These are phyloP conservation scores for Dothideomycetes sp. DNA, from an alignment of 2,329 filamentous ascomycete species.

Conservation along the genomic window DNA sequence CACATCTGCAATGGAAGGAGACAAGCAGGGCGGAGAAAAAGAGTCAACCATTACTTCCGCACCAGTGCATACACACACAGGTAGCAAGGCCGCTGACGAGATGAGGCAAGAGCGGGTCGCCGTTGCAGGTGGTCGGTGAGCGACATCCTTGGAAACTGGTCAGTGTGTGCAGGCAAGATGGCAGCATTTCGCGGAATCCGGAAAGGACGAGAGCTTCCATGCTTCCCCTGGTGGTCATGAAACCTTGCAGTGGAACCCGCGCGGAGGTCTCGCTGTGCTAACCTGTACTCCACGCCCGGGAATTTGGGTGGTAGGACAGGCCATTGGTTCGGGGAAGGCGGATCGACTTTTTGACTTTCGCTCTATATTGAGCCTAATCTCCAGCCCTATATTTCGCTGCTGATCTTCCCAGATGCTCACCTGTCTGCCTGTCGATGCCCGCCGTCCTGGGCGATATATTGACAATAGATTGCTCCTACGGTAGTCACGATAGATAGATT, in stretches of 20 bases:
- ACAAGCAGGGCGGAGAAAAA: slow-evolving; percentile 9
- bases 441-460: slow-evolving; percentile 9
- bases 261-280: slow-evolving; percentile 7
- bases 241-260: slow-evolving; percentile 12
- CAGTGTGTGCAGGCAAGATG: slow-evolving; percentile 6
- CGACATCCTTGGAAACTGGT: slow-evolving; percentile 10
- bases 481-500: no score
- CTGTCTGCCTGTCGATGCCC: slow-evolving; percentile 1
- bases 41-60: slow-evolving; percentile 5
- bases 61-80: no score
- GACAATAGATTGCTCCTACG: no score
- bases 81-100: slow-evolving; percentile 9
- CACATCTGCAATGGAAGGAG: slow-evolving; percentile 4
- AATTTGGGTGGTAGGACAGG: background rate
- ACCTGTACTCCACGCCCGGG: slow-evolving; percentile 9
- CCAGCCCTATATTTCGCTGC: slow-evolving; percentile 8
- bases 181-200: slow-evolving; percentile 9
- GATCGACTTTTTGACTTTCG: background rate
- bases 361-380: slow-evolving; percentile 11
- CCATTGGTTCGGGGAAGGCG: slow-evolving; percentile 10
- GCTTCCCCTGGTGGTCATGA: slow-evolving; percentile 13
- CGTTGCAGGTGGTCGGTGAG: slow-evolving; percentile 13
- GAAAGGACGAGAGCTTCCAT: slow-evolving; percentile 12
- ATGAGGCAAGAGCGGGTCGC: slow-evolving; percentile 9
- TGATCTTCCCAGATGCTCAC: slow-evolving; percentile 10